Percentiles rank a stretch among this genome's conserved stretches.
Conservation (phyloP, 768 basidiomycete genomes). For the Chalciporus chontae region DNA sequence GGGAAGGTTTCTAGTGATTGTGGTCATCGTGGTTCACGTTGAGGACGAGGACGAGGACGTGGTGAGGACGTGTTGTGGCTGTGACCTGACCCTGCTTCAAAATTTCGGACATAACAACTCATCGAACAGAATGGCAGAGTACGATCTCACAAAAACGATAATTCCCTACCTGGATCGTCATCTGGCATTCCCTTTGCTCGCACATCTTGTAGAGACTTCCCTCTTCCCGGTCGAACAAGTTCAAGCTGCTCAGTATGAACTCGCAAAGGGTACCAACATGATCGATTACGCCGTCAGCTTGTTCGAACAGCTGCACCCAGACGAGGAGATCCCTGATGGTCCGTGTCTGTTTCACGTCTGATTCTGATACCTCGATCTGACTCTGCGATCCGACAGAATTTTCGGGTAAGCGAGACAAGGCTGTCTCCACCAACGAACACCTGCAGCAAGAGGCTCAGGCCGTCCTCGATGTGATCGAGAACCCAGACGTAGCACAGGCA, state of each 20-base stretch:
- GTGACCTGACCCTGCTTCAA: constrained; percentile 15
- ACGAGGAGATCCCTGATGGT: constrained; percentile 69
- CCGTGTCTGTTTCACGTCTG: constrained; percentile 16
- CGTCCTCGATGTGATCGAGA: constrained; percentile 93
- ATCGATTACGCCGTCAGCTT: constrained; percentile 86
- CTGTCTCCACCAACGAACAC: constrained; percentile 78
- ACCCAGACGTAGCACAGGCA: constrained; percentile 92
- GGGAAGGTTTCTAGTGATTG: constrained; percentile 81
- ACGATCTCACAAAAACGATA: constrained; percentile 88
- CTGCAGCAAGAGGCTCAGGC: constrained; percentile 89
- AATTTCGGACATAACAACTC: constrained; percentile 8
- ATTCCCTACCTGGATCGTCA: constrained; percentile 94
- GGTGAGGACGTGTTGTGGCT: constrained; percentile 18
- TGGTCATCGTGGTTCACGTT: constrained; percentile 50
- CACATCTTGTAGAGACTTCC: constrained; percentile 74
- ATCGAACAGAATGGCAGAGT: constrained; percentile 67
- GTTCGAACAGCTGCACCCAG: constrained; percentile 75
- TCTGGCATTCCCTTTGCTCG: constrained; percentile 87
- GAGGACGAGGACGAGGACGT: neutral
- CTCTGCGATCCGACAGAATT: constrained; percentile 56
- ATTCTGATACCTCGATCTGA: neutral
- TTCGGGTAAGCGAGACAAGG: constrained; percentile 73
- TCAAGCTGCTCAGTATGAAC: constrained; percentile 91
- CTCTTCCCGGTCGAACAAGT: constrained; percentile 80
- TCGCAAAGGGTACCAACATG: constrained; percentile 98